Base-by-base conservation (phyloP, 345 rosid species). In the Kernera saxatilis region DNA sequence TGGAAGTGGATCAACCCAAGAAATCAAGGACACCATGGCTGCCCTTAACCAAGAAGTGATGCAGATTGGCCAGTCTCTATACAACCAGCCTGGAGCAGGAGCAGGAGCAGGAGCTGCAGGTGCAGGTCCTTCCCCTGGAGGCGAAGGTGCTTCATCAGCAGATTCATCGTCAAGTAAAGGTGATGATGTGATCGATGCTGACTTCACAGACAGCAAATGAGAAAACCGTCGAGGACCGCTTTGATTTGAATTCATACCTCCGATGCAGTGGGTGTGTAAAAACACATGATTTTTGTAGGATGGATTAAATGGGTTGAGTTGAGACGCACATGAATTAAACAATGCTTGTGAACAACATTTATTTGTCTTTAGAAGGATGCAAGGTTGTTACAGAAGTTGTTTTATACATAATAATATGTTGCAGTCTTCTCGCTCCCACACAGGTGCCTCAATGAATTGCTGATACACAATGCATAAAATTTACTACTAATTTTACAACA, bases 21-120 rank as follows among this genome's bases (percentile, higher is more conserved):
- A 49, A 1, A 89, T 93, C 33, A 91, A 91, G 73, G 97, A 91
- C 11, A 77, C 97, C 10, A 87, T 91, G 85, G 82, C 97, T 46
- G 89, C 96, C 3, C 86, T 91, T 10, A 93, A 93, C 78, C 96
- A 89, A 68, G 98, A 91, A 75, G 96, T 91, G 43, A 91, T 93
- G 94, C 98, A 93, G 78, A 80, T 93, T 30, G 96, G 98, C 15
- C 98, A 85, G 75, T 87, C 91, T 6, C 86, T 93, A 0, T 93
- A 91, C 83, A 93, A 86, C 83, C 97, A 90, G 68, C 97, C 93
- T 0, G 95, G 97, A 8, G 86, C 89, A 6, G 73, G 77, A 51
- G 49, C 79, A 19, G 77, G 75, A 45, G 39, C 59, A 8, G 50
- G 37, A 25, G 30, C 14, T 3, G 53, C 81, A 17, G 81, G 78